Evolutionary conservation across 2,329 filamentous ascomycete genomes (phyloP).

Genomic region (Fusarium metavorans): DNA sequence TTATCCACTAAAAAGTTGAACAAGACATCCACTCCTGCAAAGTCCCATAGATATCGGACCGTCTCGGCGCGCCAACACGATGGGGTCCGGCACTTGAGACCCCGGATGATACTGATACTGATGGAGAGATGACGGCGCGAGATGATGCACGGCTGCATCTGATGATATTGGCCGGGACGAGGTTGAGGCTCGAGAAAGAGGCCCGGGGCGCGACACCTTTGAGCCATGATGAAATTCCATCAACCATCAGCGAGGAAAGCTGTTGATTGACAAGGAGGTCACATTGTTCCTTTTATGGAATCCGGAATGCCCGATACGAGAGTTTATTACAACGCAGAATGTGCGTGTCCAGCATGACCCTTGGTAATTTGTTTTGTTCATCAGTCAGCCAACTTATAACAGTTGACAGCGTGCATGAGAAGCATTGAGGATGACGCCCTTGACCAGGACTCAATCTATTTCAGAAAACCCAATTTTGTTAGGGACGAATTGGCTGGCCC

Average conservation of each 20-base stretch:
- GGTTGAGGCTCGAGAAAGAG: constrained; percentile 16
- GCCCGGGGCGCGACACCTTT: constrained; percentile 10
- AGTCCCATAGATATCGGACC: constrained; percentile 29
- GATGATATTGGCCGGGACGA: neutral
- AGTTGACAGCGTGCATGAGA: constrained; percentile 13
- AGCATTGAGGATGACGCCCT: constrained; percentile 10
- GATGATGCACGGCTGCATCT: neutral
- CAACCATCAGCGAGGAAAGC: neutral
- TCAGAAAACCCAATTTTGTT: constrained; percentile 9
- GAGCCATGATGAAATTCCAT: neutral
- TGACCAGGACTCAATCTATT: constrained; percentile 24
- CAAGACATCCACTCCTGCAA: constrained; percentile 27
- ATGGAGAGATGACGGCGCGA: neutral
- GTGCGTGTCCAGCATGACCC: neutral
- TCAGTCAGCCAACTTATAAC: neutral
- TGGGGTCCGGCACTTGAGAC: constrained; percentile 18
- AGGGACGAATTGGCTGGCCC: constrained; percentile 3
- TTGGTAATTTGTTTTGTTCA: neutral
- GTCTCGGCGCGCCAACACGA: constrained; percentile 26
- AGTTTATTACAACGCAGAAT: neutral
- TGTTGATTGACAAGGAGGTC: neutral
- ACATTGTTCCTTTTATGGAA: constrained; percentile 1
- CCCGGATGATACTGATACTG: constrained; percentile 18
- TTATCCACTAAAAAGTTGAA: constrained; percentile 26
- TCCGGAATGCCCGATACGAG: neutral